phyloP scores from a whole-genome alignment of 306 rosid species.

The Begonia masoniana region DNA sequence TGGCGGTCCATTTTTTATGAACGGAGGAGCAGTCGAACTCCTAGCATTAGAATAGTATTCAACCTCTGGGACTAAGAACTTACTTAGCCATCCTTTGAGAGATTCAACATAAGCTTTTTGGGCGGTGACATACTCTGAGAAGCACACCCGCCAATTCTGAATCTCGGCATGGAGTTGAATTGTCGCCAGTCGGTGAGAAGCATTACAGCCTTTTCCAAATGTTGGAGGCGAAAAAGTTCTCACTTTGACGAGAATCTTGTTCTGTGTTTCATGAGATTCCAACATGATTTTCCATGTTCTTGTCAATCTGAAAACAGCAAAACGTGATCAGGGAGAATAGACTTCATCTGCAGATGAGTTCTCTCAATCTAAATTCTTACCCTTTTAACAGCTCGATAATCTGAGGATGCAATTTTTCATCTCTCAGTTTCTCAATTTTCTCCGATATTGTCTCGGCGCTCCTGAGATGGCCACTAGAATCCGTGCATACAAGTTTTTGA shows the following conservation, averaged over 20 bases:
- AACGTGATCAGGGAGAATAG: slow-evolving; percentile 5
- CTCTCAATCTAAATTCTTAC: slow-evolving; percentile 26
- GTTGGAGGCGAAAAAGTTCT: slow-evolving; percentile 50
- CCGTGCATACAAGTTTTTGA: slow-evolving; percentile 79
- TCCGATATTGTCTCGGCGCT: slow-evolving; percentile 85
- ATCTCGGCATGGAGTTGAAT: slow-evolving; percentile 69
- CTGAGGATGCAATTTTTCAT: slow-evolving; percentile 85
- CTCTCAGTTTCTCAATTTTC: slow-evolving; percentile 74
- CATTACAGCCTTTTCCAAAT: slow-evolving; percentile 53
- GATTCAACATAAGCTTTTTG: slow-evolving; percentile 76
- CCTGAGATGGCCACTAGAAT: slow-evolving; percentile 76
- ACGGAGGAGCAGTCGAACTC: slow-evolving; percentile 32
- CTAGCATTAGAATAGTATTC: slow-evolving; percentile 57
- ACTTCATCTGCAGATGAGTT: slow-evolving; percentile 10
- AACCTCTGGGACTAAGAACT: slow-evolving; percentile 70
- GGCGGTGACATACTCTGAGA: slow-evolving; percentile 50
- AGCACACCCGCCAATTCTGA: slow-evolving; percentile 65
- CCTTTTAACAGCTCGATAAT: slow-evolving; percentile 77
- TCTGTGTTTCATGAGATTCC: slow-evolving; percentile 86
- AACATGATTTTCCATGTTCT: slow-evolving; percentile 73
- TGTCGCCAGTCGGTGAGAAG: slow-evolving; percentile 66
- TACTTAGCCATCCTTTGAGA: slow-evolving; percentile 75
- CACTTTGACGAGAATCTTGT: slow-evolving; percentile 66
- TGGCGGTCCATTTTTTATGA: slow-evolving; percentile 52
- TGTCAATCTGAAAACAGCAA: slow-evolving; percentile 59